phyloP scores from a whole-genome alignment of 2,329 filamentous ascomycete genomes.

The Epichloe glyceriae region DNA sequence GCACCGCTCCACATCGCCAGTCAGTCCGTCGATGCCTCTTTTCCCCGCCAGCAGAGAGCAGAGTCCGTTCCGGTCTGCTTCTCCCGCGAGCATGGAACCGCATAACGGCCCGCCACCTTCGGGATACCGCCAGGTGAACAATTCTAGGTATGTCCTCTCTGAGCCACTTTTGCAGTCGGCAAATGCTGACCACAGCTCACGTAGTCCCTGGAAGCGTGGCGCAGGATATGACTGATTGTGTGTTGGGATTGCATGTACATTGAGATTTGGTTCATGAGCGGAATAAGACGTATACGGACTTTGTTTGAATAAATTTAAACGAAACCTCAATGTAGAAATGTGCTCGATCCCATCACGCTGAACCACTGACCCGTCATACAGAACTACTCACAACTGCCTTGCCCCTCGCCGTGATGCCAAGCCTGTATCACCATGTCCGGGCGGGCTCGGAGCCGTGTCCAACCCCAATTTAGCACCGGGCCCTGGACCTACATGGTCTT shows the following conservation, averaged over 20 bases:
- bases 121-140: constrained; percentile 25
- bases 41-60: constrained; percentile 26
- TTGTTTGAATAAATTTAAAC: too few species aligned
- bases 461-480: too few species aligned
- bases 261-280: too few species aligned
- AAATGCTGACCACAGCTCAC: neutral
- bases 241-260: neutral
- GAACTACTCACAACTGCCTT: too few species aligned
- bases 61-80: constrained; percentile 23
- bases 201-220: constrained; percentile 32
- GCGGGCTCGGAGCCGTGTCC: too few species aligned
- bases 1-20: constrained; percentile 17
- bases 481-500: too few species aligned
- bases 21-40: constrained; percentile 30
- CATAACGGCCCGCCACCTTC: constrained; percentile 2
- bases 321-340: too few species aligned
- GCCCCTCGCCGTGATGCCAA: too few species aligned
- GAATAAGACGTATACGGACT: too few species aligned
- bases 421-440: too few species aligned
- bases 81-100: constrained; percentile 19
- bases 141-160: constrained; percentile 21
- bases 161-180: neutral
- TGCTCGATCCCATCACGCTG: too few species aligned
- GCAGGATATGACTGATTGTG: constrained; percentile 27
- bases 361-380: too few species aligned